Evolutionary conservation across 345 rosid species (phyloP), one percentile per base, ranked within the genome.

Genomic region (Lumnitzera littorea): DNA sequence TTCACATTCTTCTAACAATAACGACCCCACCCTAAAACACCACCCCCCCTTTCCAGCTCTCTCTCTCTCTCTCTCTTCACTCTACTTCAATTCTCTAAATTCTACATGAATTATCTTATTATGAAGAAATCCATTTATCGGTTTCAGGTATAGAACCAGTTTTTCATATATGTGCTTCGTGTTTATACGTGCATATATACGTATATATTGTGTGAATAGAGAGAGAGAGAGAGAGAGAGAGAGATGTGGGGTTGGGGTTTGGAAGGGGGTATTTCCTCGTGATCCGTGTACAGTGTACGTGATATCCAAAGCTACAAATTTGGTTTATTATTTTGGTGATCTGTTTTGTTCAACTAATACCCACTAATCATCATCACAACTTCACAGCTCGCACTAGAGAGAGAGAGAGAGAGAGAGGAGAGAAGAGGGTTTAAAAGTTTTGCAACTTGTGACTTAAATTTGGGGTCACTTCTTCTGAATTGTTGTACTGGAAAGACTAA

Each of bases 241-340:
- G 48, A 29, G 50, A 20, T 6, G 12, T 20, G 11, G 47, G 23
- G n/a, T 13, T 13, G 16, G 9, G 64, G 0, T 23, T 27, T 53
- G 54, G 59, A 29, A 11, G 17, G 47, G 46, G 16, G 60, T 56
- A 46, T 23, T 43, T 62, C 53, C 66, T 24, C 67, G 53, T 63
- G 66, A 53, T 53, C 53, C 36, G 53, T 54, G 48, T 24, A 46
- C 51, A 0, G 52, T 24, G 24, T 46, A 27, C 67, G 60, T 63
- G 67, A 55, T 50, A 55, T 63, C 54, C 48, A 4, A 48, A 27
- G 55, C 14, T 53, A 47, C 13, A 43, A 48, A 31, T 25, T 63
- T 63, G 67, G 60, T 52, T 55, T 63, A 49, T 63, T 55, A 27
- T 64, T 55, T 59, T 36, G 43, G 43, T 36, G 51, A 56, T 27